Percentiles rank a stretch among this genome's conserved stretches.
phyloP scores from a whole-genome alignment of 176 grass and related monocot genomes.

The Oryza glaberrima region DNA sequence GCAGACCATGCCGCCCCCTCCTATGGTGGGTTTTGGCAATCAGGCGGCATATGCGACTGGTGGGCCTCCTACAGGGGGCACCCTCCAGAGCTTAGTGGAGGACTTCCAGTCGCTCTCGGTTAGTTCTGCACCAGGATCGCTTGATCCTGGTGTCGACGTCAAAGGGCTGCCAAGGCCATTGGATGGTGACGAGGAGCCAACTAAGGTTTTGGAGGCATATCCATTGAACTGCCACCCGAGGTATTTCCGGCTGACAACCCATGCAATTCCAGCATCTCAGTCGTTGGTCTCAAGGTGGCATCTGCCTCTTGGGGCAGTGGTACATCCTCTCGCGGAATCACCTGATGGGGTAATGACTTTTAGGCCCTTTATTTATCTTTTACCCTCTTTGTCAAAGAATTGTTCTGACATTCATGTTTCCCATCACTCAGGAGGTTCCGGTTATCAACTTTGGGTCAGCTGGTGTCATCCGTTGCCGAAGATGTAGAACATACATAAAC shows the following conservation, averaged over 20 bases:
- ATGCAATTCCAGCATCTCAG: conserved; percentile 82
- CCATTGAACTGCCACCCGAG: conserved; percentile 87
- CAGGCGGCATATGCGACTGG: conserved; percentile 50
- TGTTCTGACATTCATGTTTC: conserved; percentile 37
- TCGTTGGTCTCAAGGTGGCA: conserved; percentile 92
- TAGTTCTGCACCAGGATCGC: conserved; percentile 70
- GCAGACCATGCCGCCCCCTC: conserved; percentile 55
- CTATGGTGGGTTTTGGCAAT: conserved; percentile 45
- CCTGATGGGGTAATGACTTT: conserved; percentile 89
- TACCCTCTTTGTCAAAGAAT: not conserved
- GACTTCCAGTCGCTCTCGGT: conserved; percentile 93
- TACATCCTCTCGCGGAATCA: conserved; percentile 81
- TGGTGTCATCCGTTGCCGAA: conserved; percentile 87
- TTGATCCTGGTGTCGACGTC: conserved; percentile 70
- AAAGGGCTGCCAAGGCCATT: conserved; percentile 85
- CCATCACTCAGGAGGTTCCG: conserved; percentile 70
- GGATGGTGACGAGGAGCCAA: conserved; percentile 70
- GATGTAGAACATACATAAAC: conserved; percentile 97
- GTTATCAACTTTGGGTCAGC: conserved; percentile 85
- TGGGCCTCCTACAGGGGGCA: conserved; percentile 52
- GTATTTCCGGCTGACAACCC: conserved; percentile 90
- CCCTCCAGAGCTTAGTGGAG: conserved; percentile 72
- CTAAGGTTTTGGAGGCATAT: conserved; percentile 63
- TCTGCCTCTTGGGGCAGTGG: conserved; percentile 87
- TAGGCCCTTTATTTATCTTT: not conserved